Evolutionary conservation across 2,329 filamentous ascomycete species (phyloP), one percentile per base, ranked within the genome.

Genomic region (Colletotrichum nymphaeae): DNA sequence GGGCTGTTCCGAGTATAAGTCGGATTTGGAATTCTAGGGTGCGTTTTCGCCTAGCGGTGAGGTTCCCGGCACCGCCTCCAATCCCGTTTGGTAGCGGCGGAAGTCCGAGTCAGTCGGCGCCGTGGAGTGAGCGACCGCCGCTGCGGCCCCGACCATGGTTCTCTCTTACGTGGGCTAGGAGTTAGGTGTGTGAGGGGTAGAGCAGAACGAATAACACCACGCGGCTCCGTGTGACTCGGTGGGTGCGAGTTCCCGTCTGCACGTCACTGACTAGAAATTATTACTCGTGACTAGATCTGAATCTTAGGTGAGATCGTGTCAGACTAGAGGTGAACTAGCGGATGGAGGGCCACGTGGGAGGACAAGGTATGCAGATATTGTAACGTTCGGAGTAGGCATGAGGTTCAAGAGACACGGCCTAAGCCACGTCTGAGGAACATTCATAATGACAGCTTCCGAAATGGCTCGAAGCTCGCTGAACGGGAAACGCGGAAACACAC

Each of bases 61-160:
- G 4, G 26, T 49, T n/a, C 42, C 42, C 19, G 42, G 42, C 16
- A 49, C 42, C 19, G 8, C 8, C 74, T 87, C 85, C 28, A 85
- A 86, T 63, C 89, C 89, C 24, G 84, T 79, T 86, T 90, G 87
- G 76, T 91, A 91, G 80, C 86, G 66, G 64, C 90, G 80, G 80
- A 88, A 79, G 84, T 85, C 73, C 79, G 65, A 59, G 28, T 58
- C 53, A 14, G 79, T 76, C 12, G 78, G 78, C 32, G 62, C 63
- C 5, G 78, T 77, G 30, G 72, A 71, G 69, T 74, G 77, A 28
- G 73, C 75, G 9, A 73, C 64, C 42, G 67, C 69, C 37, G 78
- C 77, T 12, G 75, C 77, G 32, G 76, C 76, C 28, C 70, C 71
- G 75, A 75, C 63, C 64, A 63, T 62, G 26, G 26, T 24, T 42